phyloP scores from a whole-genome alignment of 495 filamentous ascomycete species.

The Lentithecium fluviatile region DNA sequence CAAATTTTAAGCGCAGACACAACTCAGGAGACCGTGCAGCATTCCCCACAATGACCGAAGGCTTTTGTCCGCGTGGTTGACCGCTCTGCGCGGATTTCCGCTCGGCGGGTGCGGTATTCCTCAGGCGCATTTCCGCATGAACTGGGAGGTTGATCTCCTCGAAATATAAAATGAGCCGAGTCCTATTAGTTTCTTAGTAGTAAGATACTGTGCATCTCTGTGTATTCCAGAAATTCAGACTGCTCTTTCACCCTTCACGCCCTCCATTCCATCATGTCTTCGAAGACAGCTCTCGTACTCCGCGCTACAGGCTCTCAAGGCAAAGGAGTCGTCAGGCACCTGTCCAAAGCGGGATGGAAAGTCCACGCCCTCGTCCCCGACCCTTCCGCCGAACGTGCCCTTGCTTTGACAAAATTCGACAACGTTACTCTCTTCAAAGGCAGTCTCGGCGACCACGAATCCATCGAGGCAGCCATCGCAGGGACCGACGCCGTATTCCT shows the following conservation, averaged over 20 bases:
- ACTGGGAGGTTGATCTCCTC: too few species aligned
- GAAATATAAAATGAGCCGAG: too few species aligned
- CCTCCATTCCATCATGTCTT: slow-evolving; percentile 39
- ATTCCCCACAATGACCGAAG: too few species aligned
- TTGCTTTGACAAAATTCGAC: slow-evolving; percentile 45
- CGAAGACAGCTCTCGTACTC: slow-evolving; percentile 22
- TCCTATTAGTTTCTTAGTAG: too few species aligned
- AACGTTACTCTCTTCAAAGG: slow-evolving; percentile 41
- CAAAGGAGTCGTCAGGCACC: slow-evolving; percentile 44
- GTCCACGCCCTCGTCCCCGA: slow-evolving; percentile 49
- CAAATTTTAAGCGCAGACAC: too few species aligned
- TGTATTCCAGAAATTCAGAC: neutral
- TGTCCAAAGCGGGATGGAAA: slow-evolving; percentile 42
- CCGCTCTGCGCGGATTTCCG: too few species aligned
- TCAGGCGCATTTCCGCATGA: too few species aligned
- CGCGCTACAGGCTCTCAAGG: slow-evolving; percentile 55
- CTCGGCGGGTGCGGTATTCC: too few species aligned
- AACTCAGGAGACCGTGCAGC: too few species aligned
- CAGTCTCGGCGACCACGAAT: slow-evolving; percentile 45
- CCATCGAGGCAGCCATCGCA: slow-evolving; percentile 41
- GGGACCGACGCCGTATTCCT: slow-evolving; percentile 53
- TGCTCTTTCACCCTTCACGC: slow-evolving; percentile 33
- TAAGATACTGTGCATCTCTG: neutral
- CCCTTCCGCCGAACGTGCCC: slow-evolving; percentile 40
- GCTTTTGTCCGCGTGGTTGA: too few species aligned